These are phyloP conservation scores for Macrophomina phaseolina DNA, from an alignment of 2,329 filamentous ascomycete species.

Conservation along the genomic window DNA sequence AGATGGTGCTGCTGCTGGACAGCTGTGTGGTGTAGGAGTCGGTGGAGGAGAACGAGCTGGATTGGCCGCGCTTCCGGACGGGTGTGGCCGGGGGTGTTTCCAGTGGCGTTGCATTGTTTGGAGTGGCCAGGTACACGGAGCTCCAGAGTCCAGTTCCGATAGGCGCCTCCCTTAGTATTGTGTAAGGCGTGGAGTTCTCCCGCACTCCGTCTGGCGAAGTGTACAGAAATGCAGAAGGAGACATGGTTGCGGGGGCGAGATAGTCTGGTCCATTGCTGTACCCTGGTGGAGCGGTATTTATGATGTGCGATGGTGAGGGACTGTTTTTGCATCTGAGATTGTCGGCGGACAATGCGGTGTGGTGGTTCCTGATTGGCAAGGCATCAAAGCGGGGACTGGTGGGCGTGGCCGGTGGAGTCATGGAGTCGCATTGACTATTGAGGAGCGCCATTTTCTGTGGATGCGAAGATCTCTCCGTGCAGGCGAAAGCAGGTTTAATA, in stretches of 20 bases:
- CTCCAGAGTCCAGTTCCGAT: slow-evolving; percentile 45
- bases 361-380: slow-evolving; percentile 12
- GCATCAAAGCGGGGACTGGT: slow-evolving; percentile 15
- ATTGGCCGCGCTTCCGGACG: slow-evolving; percentile 6
- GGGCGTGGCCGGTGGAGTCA: slow-evolving; percentile 26
- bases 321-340: neutral
- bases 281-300: neutral
- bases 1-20: slow-evolving; percentile 12
- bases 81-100: slow-evolving; percentile 26
- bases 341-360: slow-evolving; percentile 1
- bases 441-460: slow-evolving; percentile 15
- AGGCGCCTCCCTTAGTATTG: slow-evolving; percentile 34
- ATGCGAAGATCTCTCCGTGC: neutral
- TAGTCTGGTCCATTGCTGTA: neutral
- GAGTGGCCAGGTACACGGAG: slow-evolving; percentile 42
- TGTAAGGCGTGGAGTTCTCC: slow-evolving; percentile 17
- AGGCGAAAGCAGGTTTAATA: slow-evolving; percentile 5
- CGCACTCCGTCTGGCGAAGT: slow-evolving; percentile 19
- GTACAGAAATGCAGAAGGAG: neutral
- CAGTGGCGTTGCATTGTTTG: neutral
- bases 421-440: slow-evolving; percentile 12
- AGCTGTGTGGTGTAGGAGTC: slow-evolving; percentile 18
- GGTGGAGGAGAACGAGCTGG: slow-evolving; percentile 18
- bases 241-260: neutral
- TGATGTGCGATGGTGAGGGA: neutral